Evolutionary conservation across 2,329 filamentous ascomycete species (phyloP).

Genomic region (Aureobasidium melanogenum): DNA sequence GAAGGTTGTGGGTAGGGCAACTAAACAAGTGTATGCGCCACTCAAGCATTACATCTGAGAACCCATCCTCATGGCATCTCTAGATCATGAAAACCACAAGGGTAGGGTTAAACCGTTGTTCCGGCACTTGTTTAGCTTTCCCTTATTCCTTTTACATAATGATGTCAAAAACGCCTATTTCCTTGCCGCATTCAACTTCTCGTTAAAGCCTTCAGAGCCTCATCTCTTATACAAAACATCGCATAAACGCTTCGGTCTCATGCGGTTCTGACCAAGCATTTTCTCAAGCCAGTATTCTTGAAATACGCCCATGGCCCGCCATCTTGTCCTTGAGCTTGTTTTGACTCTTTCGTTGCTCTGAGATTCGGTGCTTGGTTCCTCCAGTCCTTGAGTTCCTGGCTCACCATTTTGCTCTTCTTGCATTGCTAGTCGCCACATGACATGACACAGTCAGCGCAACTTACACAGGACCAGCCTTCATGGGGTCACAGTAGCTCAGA

Average conservation of each 20-base stretch:
- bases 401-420: neutral
- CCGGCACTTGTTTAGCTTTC: neutral
- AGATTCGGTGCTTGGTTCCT: neutral
- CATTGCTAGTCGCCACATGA: neutral
- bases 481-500: neutral
- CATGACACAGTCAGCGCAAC: neutral
- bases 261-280: neutral
- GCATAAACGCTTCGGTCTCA: neutral
- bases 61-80: neutral
- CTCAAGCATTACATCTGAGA: neutral
- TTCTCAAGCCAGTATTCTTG: neutral
- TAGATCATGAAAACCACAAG: neutral
- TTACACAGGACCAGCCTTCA: neutral
- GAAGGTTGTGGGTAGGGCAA: neutral
- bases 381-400: neutral
- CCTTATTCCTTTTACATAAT: constrained; percentile 10
- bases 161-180: constrained; percentile 11
- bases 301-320: neutral
- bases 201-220: neutral
- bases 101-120: neutral
- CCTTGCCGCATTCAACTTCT: constrained; percentile 9
- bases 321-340: neutral
- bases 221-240: constrained; percentile 9
- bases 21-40: neutral
- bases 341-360: neutral